Evolutionary conservation across 202 grass and related monocot species (phyloP).

Genomic region (Setaria viridis): DNA sequence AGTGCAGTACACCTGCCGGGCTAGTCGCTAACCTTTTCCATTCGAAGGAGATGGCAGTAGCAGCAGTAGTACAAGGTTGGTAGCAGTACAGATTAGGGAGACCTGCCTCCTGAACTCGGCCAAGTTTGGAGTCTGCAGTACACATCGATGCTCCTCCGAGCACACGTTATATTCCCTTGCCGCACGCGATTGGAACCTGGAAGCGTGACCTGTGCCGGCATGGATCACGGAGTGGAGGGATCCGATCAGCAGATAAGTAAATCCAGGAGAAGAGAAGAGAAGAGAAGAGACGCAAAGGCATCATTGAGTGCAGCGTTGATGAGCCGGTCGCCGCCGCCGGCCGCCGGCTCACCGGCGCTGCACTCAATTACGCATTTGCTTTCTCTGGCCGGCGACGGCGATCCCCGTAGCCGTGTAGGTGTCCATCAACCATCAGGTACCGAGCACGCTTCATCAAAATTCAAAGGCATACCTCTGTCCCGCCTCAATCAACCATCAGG

Average conservation of each 20-base stretch:
- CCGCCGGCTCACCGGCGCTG: conserved; percentile 47
- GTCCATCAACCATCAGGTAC: neutral
- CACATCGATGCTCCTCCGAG: neutral
- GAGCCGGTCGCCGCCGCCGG: conserved; percentile 10
- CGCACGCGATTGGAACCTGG: neutral
- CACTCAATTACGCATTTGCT: conserved; percentile 57
- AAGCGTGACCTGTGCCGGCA: neutral
- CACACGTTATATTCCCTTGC: neutral
- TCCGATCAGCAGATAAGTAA: too few species aligned
- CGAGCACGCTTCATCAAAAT: neutral
- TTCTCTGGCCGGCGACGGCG: conserved; percentile 4
- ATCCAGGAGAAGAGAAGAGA: neutral
- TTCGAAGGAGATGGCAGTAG: neutral
- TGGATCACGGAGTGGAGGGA: too few species aligned
- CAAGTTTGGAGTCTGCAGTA: neutral
- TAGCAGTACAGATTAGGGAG: neutral
- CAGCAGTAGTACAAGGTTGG: neutral
- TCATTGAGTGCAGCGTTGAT: conserved; percentile 99
- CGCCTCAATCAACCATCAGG: neutral
- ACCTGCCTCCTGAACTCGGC: neutral
- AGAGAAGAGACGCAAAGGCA: conserved; percentile 43
- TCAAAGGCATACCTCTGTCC: neutral
- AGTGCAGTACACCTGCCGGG: too few species aligned
- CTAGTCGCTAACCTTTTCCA: too few species aligned
- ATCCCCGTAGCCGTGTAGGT: neutral